Evolutionary conservation across 2,329 filamentous ascomycete species (phyloP), one percentile per base, ranked within the genome.

Genomic region (Metarhizium humberi): DNA sequence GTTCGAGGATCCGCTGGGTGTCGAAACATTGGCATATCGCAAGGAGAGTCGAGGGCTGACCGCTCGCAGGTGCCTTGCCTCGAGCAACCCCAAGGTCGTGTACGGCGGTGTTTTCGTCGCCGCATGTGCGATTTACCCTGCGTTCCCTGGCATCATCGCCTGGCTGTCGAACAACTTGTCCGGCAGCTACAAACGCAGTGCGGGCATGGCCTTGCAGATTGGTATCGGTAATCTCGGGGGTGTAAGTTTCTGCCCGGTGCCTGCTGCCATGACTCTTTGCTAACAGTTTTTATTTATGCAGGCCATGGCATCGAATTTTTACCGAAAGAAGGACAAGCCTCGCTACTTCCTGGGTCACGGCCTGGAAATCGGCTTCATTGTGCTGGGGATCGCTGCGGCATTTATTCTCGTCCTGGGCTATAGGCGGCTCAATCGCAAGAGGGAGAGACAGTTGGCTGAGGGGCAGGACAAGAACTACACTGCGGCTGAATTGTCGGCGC

Each of bases 141-240:
- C 82, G 32, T 87, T 94, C 56, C 75, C 88, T 0, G 92, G 92
- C 53, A 86, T 87, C 0, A 87, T 95, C 52, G 78, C 86, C 0
- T 95, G 90, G 90, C 73, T 85, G 0, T 80, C 81, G 38, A 95
- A 94, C 67, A 95, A 95, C 57, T 77, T 88, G 11, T 84, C 92
- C 55, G 76, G 77, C 0, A 75, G 72, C 49, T 78, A 77, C 67
- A 95, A 95, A 69, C 75, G 84, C 5, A 78, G 78, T 8, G 79
- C 77, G 0, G 84, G 82, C 2, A 86, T 86, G 78, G 84, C 82
- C 0, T 70, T 87, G 13, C 81, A 84, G 46, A 85, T 87, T 51
- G 80, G 79, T 0, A 61, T 82, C 14, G 84, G 83, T 0, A 86
- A 86, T 55, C 66, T 81, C 2, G 78, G 75, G 11, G 78, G 78